Conservation (phyloP, 2,329 filamentous ascomycete species). For the Chaetomium sp. region DNA sequence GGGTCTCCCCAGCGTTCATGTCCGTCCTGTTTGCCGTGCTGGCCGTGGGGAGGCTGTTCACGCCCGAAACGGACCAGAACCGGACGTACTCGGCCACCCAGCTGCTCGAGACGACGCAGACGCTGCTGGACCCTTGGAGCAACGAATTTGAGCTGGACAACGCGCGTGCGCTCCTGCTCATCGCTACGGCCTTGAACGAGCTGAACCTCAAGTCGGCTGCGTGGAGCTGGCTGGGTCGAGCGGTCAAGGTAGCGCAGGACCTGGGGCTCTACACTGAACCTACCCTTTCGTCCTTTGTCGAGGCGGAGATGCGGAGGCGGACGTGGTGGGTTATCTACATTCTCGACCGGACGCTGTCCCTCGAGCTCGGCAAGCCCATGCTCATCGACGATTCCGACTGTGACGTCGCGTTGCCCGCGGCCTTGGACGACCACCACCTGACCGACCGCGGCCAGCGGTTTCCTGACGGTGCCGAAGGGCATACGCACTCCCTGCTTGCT, state of each 20-base stretch:
- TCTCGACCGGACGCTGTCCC: constrained; percentile 72
- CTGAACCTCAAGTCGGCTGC: constrained; percentile 79
- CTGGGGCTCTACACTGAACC: constrained; percentile 73
- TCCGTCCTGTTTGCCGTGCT: constrained; percentile 78
- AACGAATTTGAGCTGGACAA: constrained; percentile 72
- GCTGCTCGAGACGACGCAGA: constrained; percentile 65
- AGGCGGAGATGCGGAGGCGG: constrained; percentile 77
- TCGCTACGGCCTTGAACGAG: constrained; percentile 75
- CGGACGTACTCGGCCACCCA: constrained; percentile 49
- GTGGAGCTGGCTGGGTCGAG: constrained; percentile 77
- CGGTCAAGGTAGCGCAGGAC: constrained; percentile 75
- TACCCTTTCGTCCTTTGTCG: constrained; percentile 65
- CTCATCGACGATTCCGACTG: constrained; percentile 85
- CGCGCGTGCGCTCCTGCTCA: constrained; percentile 63
- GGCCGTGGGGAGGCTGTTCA: constrained; percentile 74
- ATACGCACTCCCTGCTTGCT: constrained; percentile 67
- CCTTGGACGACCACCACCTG: constrained; percentile 74
- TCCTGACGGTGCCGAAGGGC: constrained; percentile 45
- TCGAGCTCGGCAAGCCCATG: constrained; percentile 74
- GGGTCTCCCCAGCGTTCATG: constrained; percentile 62
- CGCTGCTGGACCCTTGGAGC: constrained; percentile 72
- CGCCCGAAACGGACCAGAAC: constrained; percentile 47
- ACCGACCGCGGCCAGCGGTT: constrained; percentile 50
- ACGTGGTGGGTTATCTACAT: constrained; percentile 95
- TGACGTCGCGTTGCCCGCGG: constrained; percentile 71